phyloP scores from a whole-genome alignment of 2,329 filamentous ascomycete species.

The Ciborinia camelliae region DNA sequence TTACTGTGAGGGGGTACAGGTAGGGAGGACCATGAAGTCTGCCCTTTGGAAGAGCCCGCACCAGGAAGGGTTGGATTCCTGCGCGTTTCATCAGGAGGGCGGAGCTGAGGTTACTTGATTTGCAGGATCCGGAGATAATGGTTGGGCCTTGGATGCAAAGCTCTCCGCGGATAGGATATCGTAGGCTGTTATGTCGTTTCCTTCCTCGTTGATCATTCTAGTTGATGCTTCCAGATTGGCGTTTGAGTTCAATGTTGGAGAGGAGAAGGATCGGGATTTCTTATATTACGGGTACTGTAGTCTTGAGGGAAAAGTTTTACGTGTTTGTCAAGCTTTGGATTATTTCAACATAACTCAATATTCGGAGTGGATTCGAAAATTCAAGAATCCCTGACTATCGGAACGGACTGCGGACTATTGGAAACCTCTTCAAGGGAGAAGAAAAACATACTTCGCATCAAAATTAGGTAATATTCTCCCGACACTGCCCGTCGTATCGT shows the following conservation, averaged over 20 bases:
- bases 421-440: not conserved
- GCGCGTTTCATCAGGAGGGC: too few relatives aligned
- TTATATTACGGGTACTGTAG: not conserved
- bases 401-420: not conserved
- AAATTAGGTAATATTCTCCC: slow-evolving; percentile 44
- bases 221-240: not conserved
- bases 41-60: too few relatives aligned
- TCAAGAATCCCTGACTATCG: not conserved
- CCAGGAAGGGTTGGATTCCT: too few relatives aligned
- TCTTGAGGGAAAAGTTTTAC: not conserved
- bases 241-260: not conserved
- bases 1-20: slow-evolving; percentile 41
- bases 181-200: slow-evolving; percentile 30
- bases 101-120: not conserved
- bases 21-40: too few relatives aligned
- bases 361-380: not conserved
- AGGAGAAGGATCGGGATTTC: not conserved
- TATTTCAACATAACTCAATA: too few relatives aligned
- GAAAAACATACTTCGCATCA: slow-evolving; percentile 33
- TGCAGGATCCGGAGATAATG: slow-evolving; percentile 69
- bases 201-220: slow-evolving; percentile 32
- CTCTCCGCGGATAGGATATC: slow-evolving; percentile 37
- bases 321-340: too few relatives aligned
- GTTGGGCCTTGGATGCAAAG: slow-evolving; percentile 71
- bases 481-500: slow-evolving; percentile 46